A percentile compares a stretch with the other conserved stretches of the same genome.
phyloP scores from a whole-genome alignment of 352 stramenopile genomes.

The Phytophthora sp. region DNA sequence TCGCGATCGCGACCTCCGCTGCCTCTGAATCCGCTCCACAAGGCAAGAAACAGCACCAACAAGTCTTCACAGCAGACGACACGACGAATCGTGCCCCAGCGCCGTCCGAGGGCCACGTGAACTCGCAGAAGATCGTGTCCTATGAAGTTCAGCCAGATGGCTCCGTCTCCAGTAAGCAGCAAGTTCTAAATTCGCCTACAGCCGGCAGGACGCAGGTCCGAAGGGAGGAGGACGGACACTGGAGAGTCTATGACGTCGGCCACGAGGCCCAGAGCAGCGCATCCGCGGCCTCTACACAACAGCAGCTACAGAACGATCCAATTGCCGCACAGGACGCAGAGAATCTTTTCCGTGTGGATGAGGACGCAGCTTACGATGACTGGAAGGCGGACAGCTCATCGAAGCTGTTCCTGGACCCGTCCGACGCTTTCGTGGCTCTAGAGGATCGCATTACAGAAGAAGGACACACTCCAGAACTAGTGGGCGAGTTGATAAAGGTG shows the following conservation, averaged over 20 bases:
- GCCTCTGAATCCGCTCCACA: conserved; percentile 4
- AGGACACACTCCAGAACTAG: conserved; percentile 47
- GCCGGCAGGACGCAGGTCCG: conserved; percentile 12
- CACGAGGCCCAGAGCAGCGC: background rate
- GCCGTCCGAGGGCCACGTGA: background rate
- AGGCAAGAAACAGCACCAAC: conserved; percentile 17
- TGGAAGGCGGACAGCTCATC: conserved; percentile 10
- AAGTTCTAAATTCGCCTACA: background rate
- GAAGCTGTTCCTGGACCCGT: conserved; percentile 36
- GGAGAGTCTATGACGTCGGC: conserved; percentile 16
- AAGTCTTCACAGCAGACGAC: background rate
- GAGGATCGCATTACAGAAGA: conserved; percentile 57
- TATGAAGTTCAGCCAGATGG: conserved; percentile 36
- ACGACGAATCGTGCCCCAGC: conserved; percentile 8
- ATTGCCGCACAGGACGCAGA: conserved; percentile 1
- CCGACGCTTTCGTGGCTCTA: conserved; percentile 54
- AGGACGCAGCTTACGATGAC: conserved; percentile 16
- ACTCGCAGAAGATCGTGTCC: conserved; percentile 11
- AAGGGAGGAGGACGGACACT: conserved; percentile 20
- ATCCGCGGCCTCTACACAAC: background rate
- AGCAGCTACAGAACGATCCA: background rate
- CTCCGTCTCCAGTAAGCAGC: conserved; percentile 21
- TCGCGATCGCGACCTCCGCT: conserved; percentile 10
- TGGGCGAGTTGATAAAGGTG: conserved; percentile 45
- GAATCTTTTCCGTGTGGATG: background rate